Percentiles rank a stretch among this genome's conserved stretches.
These are phyloP conservation scores for Calocybe cyanea DNA, from an alignment of 768 basidiomycete species.

Conservation along the genomic window DNA sequence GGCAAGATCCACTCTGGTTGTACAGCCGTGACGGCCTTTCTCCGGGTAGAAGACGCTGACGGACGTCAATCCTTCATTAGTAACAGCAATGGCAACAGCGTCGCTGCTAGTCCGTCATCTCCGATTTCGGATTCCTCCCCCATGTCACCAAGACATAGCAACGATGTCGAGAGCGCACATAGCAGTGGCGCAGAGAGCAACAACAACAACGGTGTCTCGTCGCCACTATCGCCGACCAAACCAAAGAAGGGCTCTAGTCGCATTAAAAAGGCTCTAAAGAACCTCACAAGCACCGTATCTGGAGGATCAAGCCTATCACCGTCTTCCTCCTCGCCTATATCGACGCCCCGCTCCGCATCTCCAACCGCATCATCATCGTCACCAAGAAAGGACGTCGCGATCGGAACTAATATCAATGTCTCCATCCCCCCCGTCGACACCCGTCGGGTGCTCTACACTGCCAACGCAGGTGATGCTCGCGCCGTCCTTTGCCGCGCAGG, in stretches of 20 bases:
- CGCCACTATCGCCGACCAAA: constrained; percentile 21
- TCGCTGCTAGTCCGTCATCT: constrained; percentile 25
- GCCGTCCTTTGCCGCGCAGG: constrained; percentile 91
- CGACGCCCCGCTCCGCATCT: constrained; percentile 32
- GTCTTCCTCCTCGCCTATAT: constrained; percentile 27
- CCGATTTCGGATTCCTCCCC: constrained; percentile 34
- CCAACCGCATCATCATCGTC: constrained; percentile 15
- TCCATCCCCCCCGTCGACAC: constrained; percentile 45
- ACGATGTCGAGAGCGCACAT: constrained; percentile 34
- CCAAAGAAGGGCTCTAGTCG: constrained; percentile 43
- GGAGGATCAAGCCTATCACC: too few species aligned
- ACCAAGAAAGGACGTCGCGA: constrained; percentile 24
- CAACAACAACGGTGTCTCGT: constrained; percentile 35
- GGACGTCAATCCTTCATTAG: constrained; percentile 72
- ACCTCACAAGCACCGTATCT: constrained; percentile 34
- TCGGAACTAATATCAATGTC: constrained; percentile 26
- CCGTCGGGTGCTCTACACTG: constrained; percentile 84
- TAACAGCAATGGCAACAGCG: constrained; percentile 20
- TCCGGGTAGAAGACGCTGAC: constrained; percentile 82
- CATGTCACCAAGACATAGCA: constrained; percentile 26
- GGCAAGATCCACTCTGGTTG: constrained; percentile 96
- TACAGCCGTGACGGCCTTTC: constrained; percentile 93
- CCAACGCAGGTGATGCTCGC: constrained; percentile 95
- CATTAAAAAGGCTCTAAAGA: constrained; percentile 54
- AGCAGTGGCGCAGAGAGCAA: constrained; percentile 43